These are phyloP conservation scores for Dillenia suffruticosa DNA, from an alignment of 164 flowering plant species.

Conservation along the genomic window DNA sequence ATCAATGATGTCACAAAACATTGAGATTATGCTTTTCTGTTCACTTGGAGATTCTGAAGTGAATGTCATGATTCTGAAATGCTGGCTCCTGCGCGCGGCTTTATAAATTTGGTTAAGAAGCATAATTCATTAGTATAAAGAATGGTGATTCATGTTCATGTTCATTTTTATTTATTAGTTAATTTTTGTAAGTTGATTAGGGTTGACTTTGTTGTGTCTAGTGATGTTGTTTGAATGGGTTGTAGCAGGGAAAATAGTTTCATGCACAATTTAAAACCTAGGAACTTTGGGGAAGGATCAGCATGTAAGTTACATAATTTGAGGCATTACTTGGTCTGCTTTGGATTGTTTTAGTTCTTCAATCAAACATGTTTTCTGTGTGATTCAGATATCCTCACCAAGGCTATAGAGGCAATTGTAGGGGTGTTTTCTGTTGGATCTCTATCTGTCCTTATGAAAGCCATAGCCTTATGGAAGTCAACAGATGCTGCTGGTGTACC, in stretches of 20 bases:
- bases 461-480: conserved; percentile 39
- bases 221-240: conserved; percentile 5
- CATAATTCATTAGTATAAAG: too few species aligned
- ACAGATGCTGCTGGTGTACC: conserved; percentile 20
- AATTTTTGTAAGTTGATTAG: too few species aligned
- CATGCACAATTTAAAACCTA: conserved; percentile 28
- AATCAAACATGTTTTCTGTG: conserved; percentile 3
- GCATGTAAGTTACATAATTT: conserved; percentile 51
- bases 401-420: conserved; percentile 27
- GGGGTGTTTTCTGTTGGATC: conserved; percentile 55
- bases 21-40: too few species aligned
- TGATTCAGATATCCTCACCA: conserved; percentile 50
- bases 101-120: too few species aligned
- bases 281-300: conserved; percentile 32
- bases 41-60: too few species aligned
- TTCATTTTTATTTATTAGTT: neutral
- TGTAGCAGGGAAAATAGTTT: conserved; percentile 51
- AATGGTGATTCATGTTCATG: too few species aligned
- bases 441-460: conserved; percentile 49
- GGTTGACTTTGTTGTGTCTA: neutral
- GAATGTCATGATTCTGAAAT: too few species aligned
- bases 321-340: too few species aligned
- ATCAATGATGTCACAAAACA: too few species aligned
- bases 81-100: too few species aligned
- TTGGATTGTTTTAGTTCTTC: too few species aligned